These are phyloP conservation scores for Oxytropis ochrocephala DNA, from an alignment of 306 rosid genomes.

Conservation along the genomic window DNA sequence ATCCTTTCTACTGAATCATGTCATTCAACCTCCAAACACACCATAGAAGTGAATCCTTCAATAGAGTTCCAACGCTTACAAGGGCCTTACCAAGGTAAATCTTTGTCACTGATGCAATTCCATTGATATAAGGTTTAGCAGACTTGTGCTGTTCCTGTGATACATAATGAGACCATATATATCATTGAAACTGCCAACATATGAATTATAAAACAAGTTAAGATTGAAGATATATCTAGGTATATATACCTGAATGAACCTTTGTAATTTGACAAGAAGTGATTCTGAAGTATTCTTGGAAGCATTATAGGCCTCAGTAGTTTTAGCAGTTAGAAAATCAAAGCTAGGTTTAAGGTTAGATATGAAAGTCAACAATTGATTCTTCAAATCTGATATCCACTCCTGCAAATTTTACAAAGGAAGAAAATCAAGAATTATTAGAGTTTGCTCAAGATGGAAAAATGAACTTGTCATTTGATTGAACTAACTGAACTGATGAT, in stretches of 20 bases:
- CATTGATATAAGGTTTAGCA: conserved; percentile 14
- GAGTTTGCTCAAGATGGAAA: no score
- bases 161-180: neutral
- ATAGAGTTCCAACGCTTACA: conserved; percentile 4
- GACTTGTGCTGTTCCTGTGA: conserved; percentile 27
- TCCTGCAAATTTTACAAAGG: conserved; percentile 16
- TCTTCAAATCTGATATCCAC: conserved; percentile 13
- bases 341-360: conserved; percentile 11
- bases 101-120: conserved; percentile 8
- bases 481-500: no score
- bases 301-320: conserved; percentile 15
- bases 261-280: no score
- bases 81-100: conserved; percentile 10
- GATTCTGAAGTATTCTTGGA: conserved; percentile 28
- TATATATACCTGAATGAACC: conserved; percentile 31
- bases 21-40: no score
- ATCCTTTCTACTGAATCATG: no score
- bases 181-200: neutral
- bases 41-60: neutral
- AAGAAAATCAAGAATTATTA: no score
- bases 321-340: conserved; percentile 15
- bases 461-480: no score
- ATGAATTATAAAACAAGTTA: neutral
- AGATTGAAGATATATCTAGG: neutral
- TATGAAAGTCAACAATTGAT: conserved; percentile 17